Conservation (phyloP, 305 asterid species). For the Fraxinus ornus region DNA sequence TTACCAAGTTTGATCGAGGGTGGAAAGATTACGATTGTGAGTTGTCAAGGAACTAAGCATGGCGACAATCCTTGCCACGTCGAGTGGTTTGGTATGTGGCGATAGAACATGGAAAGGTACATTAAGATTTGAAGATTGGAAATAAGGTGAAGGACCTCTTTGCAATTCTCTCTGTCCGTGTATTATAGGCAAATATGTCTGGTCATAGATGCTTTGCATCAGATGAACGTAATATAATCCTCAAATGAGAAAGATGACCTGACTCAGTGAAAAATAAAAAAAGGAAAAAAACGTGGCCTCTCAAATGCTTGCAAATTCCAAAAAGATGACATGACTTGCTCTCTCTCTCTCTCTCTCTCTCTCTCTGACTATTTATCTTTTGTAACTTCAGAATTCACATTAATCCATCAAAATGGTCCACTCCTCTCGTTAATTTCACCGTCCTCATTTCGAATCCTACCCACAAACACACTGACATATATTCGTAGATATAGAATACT, state of each 20-base stretch:
- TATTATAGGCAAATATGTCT: constrained; percentile 6
- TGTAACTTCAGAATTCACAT: not conserved
- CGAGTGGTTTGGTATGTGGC: not conserved
- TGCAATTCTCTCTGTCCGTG: not conserved
- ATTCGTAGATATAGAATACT: not conserved
- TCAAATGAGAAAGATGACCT: not conserved
- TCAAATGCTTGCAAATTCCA: not conserved
- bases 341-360: constrained; percentile 15
- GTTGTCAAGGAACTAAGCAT: not conserved
- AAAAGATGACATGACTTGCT: constrained; percentile 19
- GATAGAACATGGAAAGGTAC: not conserved
- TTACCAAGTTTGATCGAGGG: not conserved
- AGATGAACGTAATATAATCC: constrained; percentile 10
- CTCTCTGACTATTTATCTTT: constrained; percentile 10
- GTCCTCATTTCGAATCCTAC: constrained; percentile 17
- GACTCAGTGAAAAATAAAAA: not conserved
- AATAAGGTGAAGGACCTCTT: not conserved
- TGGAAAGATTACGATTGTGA: not conserved
- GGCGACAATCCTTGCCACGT: not conserved
- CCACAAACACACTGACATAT: not conserved
- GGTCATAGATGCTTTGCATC: constrained; percentile 30
- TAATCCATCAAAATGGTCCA: constrained; percentile 5
- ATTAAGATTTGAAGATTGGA: not conserved
- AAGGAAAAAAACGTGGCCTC: not conserved
- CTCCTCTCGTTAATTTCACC: constrained; percentile 38